These are phyloP conservation scores for Corynespora cassiicola DNA, from an alignment of 2,329 filamentous ascomycete genomes.

Conservation along the genomic window DNA sequence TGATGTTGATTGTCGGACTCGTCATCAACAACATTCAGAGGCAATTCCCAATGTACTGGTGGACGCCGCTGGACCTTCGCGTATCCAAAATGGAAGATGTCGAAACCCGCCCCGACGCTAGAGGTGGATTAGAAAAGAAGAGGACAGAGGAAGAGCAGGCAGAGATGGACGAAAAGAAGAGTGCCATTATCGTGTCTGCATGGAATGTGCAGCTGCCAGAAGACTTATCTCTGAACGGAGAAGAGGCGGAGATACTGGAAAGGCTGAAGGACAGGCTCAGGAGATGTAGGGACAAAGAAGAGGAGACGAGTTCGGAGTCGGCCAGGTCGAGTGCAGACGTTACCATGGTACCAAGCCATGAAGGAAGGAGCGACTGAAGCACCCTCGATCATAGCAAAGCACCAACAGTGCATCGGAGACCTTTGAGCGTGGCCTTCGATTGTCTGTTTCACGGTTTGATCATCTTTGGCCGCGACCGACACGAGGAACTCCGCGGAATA, in stretches of 20 bases:
- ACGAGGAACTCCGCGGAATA: too few relatives aligned
- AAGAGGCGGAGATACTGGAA: slow-evolving; percentile 45
- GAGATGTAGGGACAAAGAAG: slow-evolving; percentile 17
- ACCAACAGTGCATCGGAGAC: too few relatives aligned
- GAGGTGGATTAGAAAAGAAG: slow-evolving; percentile 25
- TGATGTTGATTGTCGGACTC: slow-evolving; percentile 52
- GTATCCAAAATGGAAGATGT: slow-evolving; percentile 24
- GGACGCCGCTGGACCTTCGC: slow-evolving; percentile 50
- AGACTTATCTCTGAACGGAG: slow-evolving; percentile 39
- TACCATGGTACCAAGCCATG: slow-evolving; percentile 25
- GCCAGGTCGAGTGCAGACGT: slow-evolving; percentile 23
- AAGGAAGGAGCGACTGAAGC: slow-evolving; percentile 4
- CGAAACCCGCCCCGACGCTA: slow-evolving; percentile 29
- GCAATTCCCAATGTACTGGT: slow-evolving; percentile 57
- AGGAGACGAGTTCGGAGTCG: slow-evolving; percentile 5
- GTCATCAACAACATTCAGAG: slow-evolving; percentile 55
- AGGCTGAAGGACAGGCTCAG: slow-evolving; percentile 40
- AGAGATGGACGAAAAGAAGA: slow-evolving; percentile 12
- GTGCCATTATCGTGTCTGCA: slow-evolving; percentile 38
- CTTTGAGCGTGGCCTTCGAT: too few relatives aligned
- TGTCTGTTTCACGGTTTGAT: too few relatives aligned
- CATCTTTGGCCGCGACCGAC: too few relatives aligned
- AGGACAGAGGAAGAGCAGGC: slow-evolving; percentile 22
- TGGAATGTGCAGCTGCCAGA: slow-evolving; percentile 42
- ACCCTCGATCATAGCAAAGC: too few relatives aligned